These are phyloP conservation scores for Chimonanthus praecox DNA, from an alignment of 164 flowering plant genomes.

Conservation along the genomic window DNA sequence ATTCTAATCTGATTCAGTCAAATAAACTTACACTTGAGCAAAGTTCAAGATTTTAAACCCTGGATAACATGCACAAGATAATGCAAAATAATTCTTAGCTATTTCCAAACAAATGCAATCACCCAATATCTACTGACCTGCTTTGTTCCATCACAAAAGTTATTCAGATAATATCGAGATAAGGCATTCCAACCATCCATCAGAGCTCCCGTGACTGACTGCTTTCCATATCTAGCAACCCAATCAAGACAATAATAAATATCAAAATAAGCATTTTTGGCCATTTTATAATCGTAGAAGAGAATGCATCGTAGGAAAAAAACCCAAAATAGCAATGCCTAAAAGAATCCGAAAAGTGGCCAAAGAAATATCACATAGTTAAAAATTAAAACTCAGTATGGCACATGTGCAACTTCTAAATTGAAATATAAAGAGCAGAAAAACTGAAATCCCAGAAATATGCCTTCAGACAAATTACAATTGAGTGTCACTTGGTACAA, in stretches of 20 bases:
- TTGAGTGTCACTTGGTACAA: background rate
- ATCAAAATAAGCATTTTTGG: background rate
- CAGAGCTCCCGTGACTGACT: constrained; percentile 69
- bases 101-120: background rate
- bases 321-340: background rate
- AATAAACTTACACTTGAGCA: too few species aligned
- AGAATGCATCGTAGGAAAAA: background rate
- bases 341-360: background rate
- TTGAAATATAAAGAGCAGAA: background rate
- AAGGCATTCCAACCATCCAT: constrained; percentile 83
- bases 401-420: background rate
- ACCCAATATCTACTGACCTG: constrained; percentile 45
- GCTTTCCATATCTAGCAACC: constrained; percentile 62
- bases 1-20: too few species aligned
- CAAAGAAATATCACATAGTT: background rate
- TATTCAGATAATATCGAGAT: constrained; percentile 84
- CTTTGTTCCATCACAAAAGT: constrained; percentile 85
- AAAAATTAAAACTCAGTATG: background rate
- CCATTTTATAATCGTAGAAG: background rate
- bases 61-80: background rate
- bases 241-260: constrained; percentile 4
- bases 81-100: background rate
- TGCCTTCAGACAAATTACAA: background rate
- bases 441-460: background rate
- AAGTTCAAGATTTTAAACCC: too few species aligned